phyloP scores from a whole-genome alignment of 2,329 filamentous ascomycete species.

The Cladosporium sp. region DNA sequence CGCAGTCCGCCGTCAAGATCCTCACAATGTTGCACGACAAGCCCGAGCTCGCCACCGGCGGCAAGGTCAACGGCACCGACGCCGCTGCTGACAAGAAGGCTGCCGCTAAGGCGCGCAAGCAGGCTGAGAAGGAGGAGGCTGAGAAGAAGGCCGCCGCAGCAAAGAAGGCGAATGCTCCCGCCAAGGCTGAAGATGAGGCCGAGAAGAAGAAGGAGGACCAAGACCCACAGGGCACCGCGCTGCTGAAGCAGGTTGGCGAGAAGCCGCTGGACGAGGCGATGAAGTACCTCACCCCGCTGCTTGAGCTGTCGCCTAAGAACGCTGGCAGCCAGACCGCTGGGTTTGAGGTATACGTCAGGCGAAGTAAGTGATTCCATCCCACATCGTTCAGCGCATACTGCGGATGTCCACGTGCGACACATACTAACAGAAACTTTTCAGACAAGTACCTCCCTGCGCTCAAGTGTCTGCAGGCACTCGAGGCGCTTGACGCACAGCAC shows the following conservation, averaged over 20 bases:
- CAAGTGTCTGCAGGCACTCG: slow-evolving; percentile 73
- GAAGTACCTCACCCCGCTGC: slow-evolving; percentile 76
- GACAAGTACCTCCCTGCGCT: slow-evolving; percentile 85
- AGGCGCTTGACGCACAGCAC: slow-evolving; percentile 56
- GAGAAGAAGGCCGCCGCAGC: slow-evolving; percentile 58
- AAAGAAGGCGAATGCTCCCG: slow-evolving; percentile 48
- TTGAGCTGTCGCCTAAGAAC: slow-evolving; percentile 77
- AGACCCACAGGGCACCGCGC: slow-evolving; percentile 76
- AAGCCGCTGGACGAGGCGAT: slow-evolving; percentile 78
- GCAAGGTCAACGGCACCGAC: slow-evolving; percentile 62
- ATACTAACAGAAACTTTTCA: slow-evolving; percentile 16
- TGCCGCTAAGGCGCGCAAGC: slow-evolving; percentile 70
- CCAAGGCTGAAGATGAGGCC: slow-evolving; percentile 56
- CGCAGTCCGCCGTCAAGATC: slow-evolving; percentile 73
- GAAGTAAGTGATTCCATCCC: slow-evolving; percentile 58
- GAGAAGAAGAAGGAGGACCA: slow-evolving; percentile 81
- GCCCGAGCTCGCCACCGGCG: slow-evolving; percentile 67
- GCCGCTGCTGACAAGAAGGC: slow-evolving; percentile 76
- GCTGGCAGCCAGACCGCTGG: slow-evolving; percentile 78
- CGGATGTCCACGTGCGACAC: background rate
- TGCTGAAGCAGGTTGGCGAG: slow-evolving; percentile 61
- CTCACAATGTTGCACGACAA: slow-evolving; percentile 78
- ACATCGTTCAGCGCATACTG: background rate
- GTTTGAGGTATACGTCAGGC: slow-evolving; percentile 83
- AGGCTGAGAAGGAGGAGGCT: slow-evolving; percentile 73